phyloP scores from a whole-genome alignment of 1,139 yeast species.

The Casaregolazyma suthepensis region DNA sequence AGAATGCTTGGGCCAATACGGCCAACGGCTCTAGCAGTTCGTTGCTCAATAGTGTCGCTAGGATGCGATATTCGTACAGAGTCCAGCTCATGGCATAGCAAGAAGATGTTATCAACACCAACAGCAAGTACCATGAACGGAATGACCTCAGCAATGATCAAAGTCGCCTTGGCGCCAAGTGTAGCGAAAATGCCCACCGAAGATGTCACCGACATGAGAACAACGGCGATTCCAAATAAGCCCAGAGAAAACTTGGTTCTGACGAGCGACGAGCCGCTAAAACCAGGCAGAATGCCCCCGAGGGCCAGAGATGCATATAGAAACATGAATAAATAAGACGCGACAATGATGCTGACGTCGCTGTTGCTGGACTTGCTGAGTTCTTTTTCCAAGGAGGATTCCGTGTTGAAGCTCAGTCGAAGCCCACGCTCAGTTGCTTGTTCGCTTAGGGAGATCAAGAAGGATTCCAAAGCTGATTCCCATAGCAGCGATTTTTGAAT shows the following conservation, averaged over 20 bases:
- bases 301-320: conserved; percentile 79
- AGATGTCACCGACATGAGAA: conserved; percentile 68
- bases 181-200: conserved; percentile 72
- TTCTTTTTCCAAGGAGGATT: conserved; percentile 76
- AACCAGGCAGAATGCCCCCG: conserved; percentile 47
- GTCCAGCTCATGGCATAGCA: conserved; percentile 73
- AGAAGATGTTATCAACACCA: conserved; percentile 89
- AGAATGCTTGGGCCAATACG: conserved; percentile 84
- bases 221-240: conserved; percentile 72
- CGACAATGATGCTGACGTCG: conserved; percentile 60
- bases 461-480: conserved; percentile 57
- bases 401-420: conserved; percentile 70
- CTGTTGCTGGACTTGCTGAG: conserved; percentile 75
- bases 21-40: conserved; percentile 59
- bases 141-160: conserved; percentile 92
- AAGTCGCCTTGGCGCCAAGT: conserved; percentile 73
- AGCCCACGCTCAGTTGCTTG: conserved; percentile 45
- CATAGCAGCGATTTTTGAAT: conserved; percentile 48
- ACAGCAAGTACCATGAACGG: conserved; percentile 92
- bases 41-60: conserved; percentile 42
- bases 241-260: conserved; percentile 72
- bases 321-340: conserved; percentile 87
- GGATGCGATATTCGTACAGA: conserved; percentile 44
- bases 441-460: conserved; percentile 42
- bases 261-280: conserved; percentile 36